Evolutionary conservation across 495 filamentous ascomycete species (phyloP), one percentile per base, ranked within the genome.

Genomic region (Neurospora hispaniola): DNA sequence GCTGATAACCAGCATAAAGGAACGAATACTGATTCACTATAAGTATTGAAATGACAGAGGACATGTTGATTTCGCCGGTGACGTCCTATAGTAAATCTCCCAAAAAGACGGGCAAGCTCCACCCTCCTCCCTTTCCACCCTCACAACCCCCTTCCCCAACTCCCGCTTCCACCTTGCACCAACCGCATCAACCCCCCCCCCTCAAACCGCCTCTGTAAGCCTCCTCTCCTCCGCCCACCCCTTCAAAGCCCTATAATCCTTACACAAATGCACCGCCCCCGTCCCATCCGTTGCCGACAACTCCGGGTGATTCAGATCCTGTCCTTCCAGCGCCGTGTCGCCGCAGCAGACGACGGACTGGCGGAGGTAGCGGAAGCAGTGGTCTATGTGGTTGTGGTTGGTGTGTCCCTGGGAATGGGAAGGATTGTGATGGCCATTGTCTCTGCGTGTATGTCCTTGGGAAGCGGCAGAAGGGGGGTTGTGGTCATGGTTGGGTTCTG

Each of bases 321-420:
- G 54, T 0, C 70, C 73, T n/a, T 74, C 66, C 5, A 74, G 62
- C 2, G 73, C 62, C 16, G 73, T 74, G 59, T 74, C 70, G 20
- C 42, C 70, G 43, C 73, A 72, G 70, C 73, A 74, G 8, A 74
- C 11, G 0, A 72, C 2, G 5, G 70, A 27, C 2, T 72, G 62
- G 7, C 70, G 70, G 59, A 74, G 48, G 39, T 72, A 74, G 11
- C 70, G 73, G 70, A 74, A 69, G 70, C 73, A 74, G 43, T 74
- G 73, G 73, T 72, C 70, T 14, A 42, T 62, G 54, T 62, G 54
- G 23, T 62, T 62, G 16, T 31, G 38, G 14, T 11, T 27, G 39
- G 41, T 69, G 16, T 27, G 7, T 23, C 23, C 23, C 23, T 23
- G 23, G 23, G 23, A 23, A 23, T 23, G 23, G 23, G 23, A 23